Base-by-base conservation (phyloP, 2,329 filamentous ascomycete genomes). In the Calonectria ilicicola region DNA sequence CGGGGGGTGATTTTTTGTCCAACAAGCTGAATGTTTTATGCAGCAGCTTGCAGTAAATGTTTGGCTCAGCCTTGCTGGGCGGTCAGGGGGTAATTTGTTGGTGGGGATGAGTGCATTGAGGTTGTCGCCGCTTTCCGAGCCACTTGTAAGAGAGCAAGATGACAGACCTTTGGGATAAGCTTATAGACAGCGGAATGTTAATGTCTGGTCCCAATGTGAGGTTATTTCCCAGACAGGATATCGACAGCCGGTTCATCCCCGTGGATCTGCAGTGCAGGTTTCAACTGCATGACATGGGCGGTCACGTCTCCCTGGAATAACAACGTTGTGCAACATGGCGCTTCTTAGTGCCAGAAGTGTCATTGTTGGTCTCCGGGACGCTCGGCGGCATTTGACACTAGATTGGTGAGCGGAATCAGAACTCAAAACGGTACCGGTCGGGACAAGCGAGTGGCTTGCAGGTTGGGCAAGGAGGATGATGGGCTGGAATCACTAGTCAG, bases 1-100 rank as follows among this genome's bases (percentile, higher is more conserved):
- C 49, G 46, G 38, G 51, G 35, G 40, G n/a, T 23, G 32, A 17
- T 40, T 26, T 60, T 62, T 38, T 63, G 63, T 51, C 15, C 15
- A 21, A 21, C 53, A 60, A 60, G 53, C 53, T 40, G 53, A 60
- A 29, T 12, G 53, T 14, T 60, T 60, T 38, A 60, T 60, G 53
- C 32, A 60, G n/a, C 35, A 17, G 23, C 53, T 23, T 60, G 35
- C 53, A 60, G 53, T 26, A 9, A 40, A 65, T 51, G 72, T 69
- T 44, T 69, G 72, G 69, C 70, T 77, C 77, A 78, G 75, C 74
- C 74, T 67, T 76, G 77, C 62, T 74, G 15, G 64, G 65, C 27
- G 38, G 65, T 65, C 64, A n/a, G 69, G 56, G 67, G 63, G 67
- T 51, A 47, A 46, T 38, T 67, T 32, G 32, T 32, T 42, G 19